phyloP scores from a whole-genome alignment of 345 rosid species.

The Gossypium thurberi region DNA sequence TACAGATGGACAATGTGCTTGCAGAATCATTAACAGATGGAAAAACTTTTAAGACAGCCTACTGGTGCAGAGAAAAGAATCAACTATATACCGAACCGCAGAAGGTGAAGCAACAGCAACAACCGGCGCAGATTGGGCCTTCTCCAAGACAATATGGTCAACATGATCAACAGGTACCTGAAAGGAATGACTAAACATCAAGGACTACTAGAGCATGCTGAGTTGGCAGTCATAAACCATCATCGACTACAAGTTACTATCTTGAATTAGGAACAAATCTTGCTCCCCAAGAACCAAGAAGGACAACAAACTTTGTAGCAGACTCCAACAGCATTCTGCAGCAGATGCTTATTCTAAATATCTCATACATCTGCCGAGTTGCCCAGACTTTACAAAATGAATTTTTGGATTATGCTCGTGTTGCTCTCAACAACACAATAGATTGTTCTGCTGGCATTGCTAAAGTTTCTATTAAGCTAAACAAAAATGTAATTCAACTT shows the following conservation, averaged over 20 bases:
- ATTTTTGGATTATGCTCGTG: neutral
- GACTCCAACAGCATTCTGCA: neutral
- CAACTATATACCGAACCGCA: slow-evolving; percentile 49
- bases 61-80: neutral
- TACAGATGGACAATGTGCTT: neutral
- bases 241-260: neutral
- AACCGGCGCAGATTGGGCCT: slow-evolving; percentile 68
- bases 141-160: slow-evolving; percentile 47
- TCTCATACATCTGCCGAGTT: neutral
- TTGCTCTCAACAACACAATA: neutral
- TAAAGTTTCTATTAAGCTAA: neutral
- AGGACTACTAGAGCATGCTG: slow-evolving; percentile 11
- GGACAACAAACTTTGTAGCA: neutral
- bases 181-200: slow-evolving; percentile 15
- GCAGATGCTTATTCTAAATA: neutral
- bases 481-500: neutral
- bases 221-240: neutral
- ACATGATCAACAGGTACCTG: slow-evolving; percentile 73
- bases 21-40: neutral
- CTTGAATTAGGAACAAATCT: neutral
- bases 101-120: slow-evolving; percentile 94
- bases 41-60: neutral
- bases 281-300: neutral
- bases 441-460: neutral
- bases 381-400: neutral